Evolutionary conservation across 2,329 filamentous ascomycete genomes (phyloP).

Genomic region (Fusarium sp.): DNA sequence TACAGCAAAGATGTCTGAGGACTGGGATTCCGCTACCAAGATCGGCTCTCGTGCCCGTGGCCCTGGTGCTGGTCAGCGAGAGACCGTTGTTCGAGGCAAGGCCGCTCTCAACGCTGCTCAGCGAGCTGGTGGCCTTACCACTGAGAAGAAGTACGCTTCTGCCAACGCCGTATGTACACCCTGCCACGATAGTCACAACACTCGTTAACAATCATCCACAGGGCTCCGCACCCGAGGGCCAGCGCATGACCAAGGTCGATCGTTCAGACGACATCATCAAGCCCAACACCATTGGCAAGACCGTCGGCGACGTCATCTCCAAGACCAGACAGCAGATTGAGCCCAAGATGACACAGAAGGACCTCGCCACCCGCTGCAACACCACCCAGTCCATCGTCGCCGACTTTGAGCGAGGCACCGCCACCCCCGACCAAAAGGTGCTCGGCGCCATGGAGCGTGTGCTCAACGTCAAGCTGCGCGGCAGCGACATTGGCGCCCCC

Average conservation of each 20-base stretch:
- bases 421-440: conserved; percentile 85
- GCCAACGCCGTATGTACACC: conserved; percentile 70
- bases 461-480: conserved; percentile 89
- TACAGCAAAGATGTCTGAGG: conserved; percentile 64
- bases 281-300: conserved; percentile 87
- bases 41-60: conserved; percentile 88
- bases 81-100: conserved; percentile 91
- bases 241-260: conserved; percentile 98
- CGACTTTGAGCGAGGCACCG: conserved; percentile 86
- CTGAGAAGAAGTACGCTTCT: conserved; percentile 89
- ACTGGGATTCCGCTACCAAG: conserved; percentile 92
- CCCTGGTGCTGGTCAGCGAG: conserved; percentile 74
- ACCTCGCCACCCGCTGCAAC: conserved; percentile 88
- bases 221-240: conserved; percentile 73
- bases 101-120: conserved; percentile 88
- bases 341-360: conserved; percentile 97
- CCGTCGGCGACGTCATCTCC: conserved; percentile 86
- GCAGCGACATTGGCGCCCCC: conserved; percentile 85
- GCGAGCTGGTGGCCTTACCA: conserved; percentile 79
- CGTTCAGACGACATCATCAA: conserved; percentile 97
- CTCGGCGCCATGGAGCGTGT: conserved; percentile 82
- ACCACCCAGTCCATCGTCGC: conserved; percentile 83
- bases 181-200: neutral
- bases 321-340: conserved; percentile 82
- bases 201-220: conserved; percentile 37